Percentiles rank a stretch among this genome's conserved stretches.
These are phyloP conservation scores for Corylus heterophylla DNA, from an alignment of 306 rosid species.

Conservation along the genomic window DNA sequence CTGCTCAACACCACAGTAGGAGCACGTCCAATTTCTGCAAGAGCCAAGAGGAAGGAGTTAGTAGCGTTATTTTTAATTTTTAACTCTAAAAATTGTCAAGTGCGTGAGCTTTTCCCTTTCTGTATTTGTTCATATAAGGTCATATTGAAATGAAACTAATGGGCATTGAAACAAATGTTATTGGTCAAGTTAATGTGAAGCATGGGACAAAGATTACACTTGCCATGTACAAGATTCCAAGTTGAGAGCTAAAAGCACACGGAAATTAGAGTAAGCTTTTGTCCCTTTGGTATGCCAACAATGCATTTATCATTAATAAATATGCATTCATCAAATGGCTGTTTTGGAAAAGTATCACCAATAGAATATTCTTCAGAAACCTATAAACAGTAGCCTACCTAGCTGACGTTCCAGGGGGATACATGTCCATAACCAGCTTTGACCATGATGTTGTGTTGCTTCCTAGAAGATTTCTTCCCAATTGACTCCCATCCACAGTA, in stretches of 20 bases:
- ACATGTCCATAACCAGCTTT: constrained; percentile 71
- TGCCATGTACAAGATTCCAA: background rate
- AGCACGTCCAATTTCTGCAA: constrained; percentile 83
- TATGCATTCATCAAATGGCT: background rate
- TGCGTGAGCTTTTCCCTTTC: background rate
- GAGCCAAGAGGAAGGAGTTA: constrained; percentile 33
- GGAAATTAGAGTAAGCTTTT: background rate
- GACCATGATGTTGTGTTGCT: constrained; percentile 57
- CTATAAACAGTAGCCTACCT: constrained; percentile 49
- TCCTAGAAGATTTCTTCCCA: constrained; percentile 44
- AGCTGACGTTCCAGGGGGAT: constrained; percentile 58
- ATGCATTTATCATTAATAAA: background rate
- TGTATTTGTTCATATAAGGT: background rate
- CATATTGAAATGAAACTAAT: constrained; percentile 5
- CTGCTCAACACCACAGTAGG: constrained; percentile 89
- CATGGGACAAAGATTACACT: background rate
- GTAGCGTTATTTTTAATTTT: background rate
- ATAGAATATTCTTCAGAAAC: background rate
- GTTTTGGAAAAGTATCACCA: background rate
- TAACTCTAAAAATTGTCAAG: background rate
- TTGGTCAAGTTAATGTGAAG: background rate
- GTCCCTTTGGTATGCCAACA: background rate
- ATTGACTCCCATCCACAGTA: constrained; percentile 51
- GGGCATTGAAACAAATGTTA: background rate
- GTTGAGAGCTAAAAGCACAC: constrained; percentile 1